Percentiles rank a stretch among this genome's conserved stretches.
phyloP scores from a whole-genome alignment of 257 asterid genomes.

The Cruciata laevipes region DNA sequence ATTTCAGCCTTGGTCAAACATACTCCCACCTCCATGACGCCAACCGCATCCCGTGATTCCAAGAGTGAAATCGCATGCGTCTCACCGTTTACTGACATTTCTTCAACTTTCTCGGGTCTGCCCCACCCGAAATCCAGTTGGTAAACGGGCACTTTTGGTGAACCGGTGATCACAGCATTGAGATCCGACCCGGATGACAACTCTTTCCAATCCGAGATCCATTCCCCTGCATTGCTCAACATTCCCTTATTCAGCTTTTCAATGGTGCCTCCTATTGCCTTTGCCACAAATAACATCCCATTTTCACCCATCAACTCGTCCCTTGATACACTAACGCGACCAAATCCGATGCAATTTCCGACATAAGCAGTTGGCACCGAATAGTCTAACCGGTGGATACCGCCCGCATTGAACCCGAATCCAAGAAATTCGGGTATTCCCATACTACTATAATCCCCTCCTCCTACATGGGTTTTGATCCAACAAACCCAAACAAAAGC shows the following conservation, averaged over 20 bases:
- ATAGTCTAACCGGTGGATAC: constrained; percentile 21
- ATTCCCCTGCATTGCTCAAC: constrained; percentile 28
- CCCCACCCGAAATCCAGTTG: constrained; percentile 49
- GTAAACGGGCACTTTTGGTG: constrained; percentile 39
- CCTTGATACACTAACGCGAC: constrained; percentile 15
- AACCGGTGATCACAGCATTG: constrained; percentile 30
- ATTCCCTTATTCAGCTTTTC: constrained; percentile 17
- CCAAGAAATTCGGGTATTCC: constrained; percentile 18
- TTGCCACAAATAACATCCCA: constrained; percentile 37
- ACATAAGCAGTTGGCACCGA: constrained; percentile 33
- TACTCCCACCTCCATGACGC: constrained; percentile 47
- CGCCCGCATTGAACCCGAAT: constrained; percentile 31
- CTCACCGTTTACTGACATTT: constrained; percentile 26
- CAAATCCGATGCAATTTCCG: constrained; percentile 42
- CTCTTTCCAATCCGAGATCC: constrained; percentile 23
- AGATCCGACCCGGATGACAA: constrained; percentile 5
- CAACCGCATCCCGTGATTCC: constrained; percentile 23
- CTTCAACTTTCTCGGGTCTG: constrained; percentile 33
- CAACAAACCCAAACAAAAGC: constrained; percentile 38
- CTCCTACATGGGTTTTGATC: constrained; percentile 22
- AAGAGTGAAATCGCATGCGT: constrained; percentile 30
- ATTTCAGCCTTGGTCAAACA: constrained; percentile 29
- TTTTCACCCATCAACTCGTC: constrained; percentile 21
- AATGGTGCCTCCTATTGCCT: constrained; percentile 31
- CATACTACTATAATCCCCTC: background rate